Evolutionary conservation across 352 stramenopile species (phyloP).

Genomic region (Globisporangium ultimum): DNA sequence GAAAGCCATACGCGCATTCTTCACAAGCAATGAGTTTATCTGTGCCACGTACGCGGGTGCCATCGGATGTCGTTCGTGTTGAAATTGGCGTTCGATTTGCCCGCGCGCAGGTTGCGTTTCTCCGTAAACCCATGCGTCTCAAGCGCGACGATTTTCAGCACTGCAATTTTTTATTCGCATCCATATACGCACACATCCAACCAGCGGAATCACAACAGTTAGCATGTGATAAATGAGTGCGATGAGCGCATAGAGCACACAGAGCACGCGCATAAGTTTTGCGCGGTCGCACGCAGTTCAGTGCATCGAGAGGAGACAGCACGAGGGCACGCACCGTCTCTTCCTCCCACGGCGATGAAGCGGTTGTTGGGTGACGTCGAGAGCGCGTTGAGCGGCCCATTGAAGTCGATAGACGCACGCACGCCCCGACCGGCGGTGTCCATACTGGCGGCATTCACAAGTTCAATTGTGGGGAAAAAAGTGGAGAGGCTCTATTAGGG

Average conservation of each 20-base stretch:
- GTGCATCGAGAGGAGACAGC: not conserved
- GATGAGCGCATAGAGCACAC: too few species aligned
- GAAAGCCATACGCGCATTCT: too few species aligned
- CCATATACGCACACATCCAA: not conserved
- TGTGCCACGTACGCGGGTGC: conserved; percentile 62
- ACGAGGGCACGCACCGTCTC: conserved; percentile 49
- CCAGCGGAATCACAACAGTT: not conserved
- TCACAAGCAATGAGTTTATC: not conserved
- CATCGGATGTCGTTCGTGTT: conserved; percentile 89
- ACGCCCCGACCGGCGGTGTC: conserved; percentile 50
- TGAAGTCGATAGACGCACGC: conserved; percentile 86
- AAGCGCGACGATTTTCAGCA: conserved; percentile 83
- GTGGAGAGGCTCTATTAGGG: too few species aligned
- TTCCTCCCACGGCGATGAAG: conserved; percentile 78
- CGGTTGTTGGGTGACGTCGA: conserved; percentile 81
- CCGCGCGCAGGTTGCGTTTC: conserved; percentile 80
- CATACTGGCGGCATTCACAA: conserved; percentile 17
- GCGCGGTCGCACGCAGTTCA: not conserved
- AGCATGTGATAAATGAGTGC: not conserved
- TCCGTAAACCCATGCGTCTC: conserved; percentile 75
- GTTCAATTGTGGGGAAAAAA: not conserved
- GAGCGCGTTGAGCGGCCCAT: conserved; percentile 77
- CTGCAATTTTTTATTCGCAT: conserved; percentile 10
- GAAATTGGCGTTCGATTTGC: conserved; percentile 84
- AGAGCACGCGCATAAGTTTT: too few species aligned